A percentile compares a stretch with the other conserved stretches of the same genome.
Conservation (phyloP, 352 stramenopile genomes). For the Globisporangium okanoganense region DNA sequence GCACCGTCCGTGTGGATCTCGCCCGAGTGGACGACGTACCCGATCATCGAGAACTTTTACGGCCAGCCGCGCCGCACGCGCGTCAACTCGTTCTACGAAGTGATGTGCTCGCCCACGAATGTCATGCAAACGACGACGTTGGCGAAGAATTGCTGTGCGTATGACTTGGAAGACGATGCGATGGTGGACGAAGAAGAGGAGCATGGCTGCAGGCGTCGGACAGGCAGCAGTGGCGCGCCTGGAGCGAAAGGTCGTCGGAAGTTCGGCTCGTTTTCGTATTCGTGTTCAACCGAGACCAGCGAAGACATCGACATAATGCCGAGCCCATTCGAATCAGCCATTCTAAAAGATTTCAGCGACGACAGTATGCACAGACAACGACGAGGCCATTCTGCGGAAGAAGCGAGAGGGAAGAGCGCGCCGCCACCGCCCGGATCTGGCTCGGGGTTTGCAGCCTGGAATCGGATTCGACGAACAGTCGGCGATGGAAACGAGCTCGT, state of each 20-base stretch:
- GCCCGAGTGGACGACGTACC: slow-evolving; percentile 66
- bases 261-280: slow-evolving; percentile 62
- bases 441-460: slow-evolving; percentile 44
- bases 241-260: slow-evolving; percentile 20
- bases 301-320: slow-evolving; percentile 31
- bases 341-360: neutral
- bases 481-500: slow-evolving; percentile 28
- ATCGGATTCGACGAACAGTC: slow-evolving; percentile 33
- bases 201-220: neutral
- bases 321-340: slow-evolving; percentile 5
- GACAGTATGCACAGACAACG: slow-evolving; percentile 7
- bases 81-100: slow-evolving; percentile 76
- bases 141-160: slow-evolving; percentile 51
- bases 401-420: neutral
- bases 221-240: neutral
- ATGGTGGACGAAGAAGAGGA: slow-evolving; percentile 12
- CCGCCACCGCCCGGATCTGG: slow-evolving; percentile 5
- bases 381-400: slow-evolving; percentile 1
- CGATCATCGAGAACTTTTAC: slow-evolving; percentile 82
- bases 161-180: slow-evolving; percentile 23
- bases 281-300: slow-evolving; percentile 66
- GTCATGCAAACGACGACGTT: slow-evolving; percentile 53
- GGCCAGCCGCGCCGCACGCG: slow-evolving; percentile 37
- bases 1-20: slow-evolving; percentile 69
- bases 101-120: slow-evolving; percentile 76